These are phyloP conservation scores for Rhamnella rubrinervis DNA, from an alignment of 331 rosid genomes.

Conservation along the genomic window DNA sequence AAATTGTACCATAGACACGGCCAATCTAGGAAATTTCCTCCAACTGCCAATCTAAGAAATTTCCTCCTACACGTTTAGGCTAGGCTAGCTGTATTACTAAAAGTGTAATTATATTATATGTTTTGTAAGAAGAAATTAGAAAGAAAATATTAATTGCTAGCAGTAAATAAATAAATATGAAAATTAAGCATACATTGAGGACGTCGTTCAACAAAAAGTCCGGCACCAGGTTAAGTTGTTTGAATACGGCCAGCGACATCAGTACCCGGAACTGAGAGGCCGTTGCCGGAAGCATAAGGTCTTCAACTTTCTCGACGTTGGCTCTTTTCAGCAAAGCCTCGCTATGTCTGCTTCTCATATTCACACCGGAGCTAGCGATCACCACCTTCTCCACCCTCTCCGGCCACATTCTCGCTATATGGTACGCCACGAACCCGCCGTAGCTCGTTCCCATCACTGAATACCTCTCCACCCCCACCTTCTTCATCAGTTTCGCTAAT, in stretches of 20 bases:
- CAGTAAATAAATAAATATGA: neutral
- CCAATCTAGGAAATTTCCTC: slow-evolving; percentile 3
- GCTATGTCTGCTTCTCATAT: slow-evolving; percentile 47
- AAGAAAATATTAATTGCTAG: neutral
- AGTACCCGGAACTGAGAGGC: slow-evolving; percentile 53
- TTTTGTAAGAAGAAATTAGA: neutral
- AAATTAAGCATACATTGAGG: slow-evolving; percentile 37
- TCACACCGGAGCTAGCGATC: slow-evolving; percentile 87
- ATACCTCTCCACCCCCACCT: slow-evolving; percentile 38
- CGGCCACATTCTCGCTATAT: slow-evolving; percentile 58
- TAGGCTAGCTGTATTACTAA: too few species aligned
- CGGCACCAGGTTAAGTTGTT: slow-evolving; percentile 33
- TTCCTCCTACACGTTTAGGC: neutral
- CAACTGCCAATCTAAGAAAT: neutral
- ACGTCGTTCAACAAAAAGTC: slow-evolving; percentile 60
- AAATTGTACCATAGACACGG: too few species aligned
- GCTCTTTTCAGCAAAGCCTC: slow-evolving; percentile 54
- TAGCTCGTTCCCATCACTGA: slow-evolving; percentile 80
- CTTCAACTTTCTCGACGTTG: slow-evolving; percentile 46
- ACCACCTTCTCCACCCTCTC: slow-evolving; percentile 73
- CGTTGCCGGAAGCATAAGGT: slow-evolving; percentile 69
- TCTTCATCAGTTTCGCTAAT: slow-evolving; percentile 61
- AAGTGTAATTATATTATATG: too few species aligned
- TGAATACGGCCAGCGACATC: slow-evolving; percentile 38
- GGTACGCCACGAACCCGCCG: slow-evolving; percentile 83